Evolutionary conservation across 192 early-diverging fungal species (phyloP), one percentile per base, ranked within the genome.

Genomic region (Coemansia sp.): DNA sequence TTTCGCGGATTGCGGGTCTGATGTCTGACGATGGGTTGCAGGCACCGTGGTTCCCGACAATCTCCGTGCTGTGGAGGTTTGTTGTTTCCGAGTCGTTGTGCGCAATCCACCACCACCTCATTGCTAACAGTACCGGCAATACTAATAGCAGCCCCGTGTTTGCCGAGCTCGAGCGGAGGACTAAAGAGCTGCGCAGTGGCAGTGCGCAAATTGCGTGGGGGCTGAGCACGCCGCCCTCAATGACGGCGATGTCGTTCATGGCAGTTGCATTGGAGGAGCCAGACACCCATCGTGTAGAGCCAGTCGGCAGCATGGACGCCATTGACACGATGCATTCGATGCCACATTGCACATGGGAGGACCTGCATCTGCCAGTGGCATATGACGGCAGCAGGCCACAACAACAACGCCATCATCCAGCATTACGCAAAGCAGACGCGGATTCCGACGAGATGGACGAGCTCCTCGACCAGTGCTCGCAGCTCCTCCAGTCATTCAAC

Each of bases 401-500:
- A 32, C 32, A 32, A 32, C 32, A 32, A 32, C 32, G 4, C 32
- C 32, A 32, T 4, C 32, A 32, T 4, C 32, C 32, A 32, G 32
- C 32, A 32, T 32, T 2, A 4, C 0, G 32, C 32, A 32, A 32
- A 32, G 57, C 39, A 45, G 38, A 45, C 9, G 12, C 10, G 20
- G 25, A 63, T 16, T 2, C 37, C 0, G 62, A 46, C 59, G 64
- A 70, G 5, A 67, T 68, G 20, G 65, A 68, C 50, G 42, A 37
- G 2, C 37, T 71, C 5, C 40, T 71, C 40, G 61, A 64, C 44
- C 54, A 71, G 25, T 60, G 42, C 54, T 71, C 75, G 4, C 65
- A 71, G 69, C 69, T 71, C 25, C 54, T 71, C 22, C 38, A 38
- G 16, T 59, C 37, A 14, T 66, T 76, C 51, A 37, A 25, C 65